Evolutionary conservation across 805 yeast species (phyloP).

Genomic region (Suhomyces kilbournensis): DNA sequence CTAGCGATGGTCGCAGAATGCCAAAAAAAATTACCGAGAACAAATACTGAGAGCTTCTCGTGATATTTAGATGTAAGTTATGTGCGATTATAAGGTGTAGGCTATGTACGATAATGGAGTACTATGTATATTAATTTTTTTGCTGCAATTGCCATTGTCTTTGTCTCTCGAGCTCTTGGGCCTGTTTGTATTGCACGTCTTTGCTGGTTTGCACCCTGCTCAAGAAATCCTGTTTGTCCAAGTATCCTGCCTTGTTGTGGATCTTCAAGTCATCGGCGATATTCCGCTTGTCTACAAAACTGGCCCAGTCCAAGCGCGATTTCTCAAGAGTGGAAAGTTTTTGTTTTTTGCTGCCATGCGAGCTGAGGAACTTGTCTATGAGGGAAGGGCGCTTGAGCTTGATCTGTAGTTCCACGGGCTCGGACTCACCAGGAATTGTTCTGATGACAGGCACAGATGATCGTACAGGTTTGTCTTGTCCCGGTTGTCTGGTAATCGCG

Average conservation of each 20-base stretch:
- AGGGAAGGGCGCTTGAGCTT: conserved; percentile 73
- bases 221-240: conserved; percentile 89
- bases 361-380: conserved; percentile 69
- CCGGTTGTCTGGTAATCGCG: conserved; percentile 20
- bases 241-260: conserved; percentile 85
- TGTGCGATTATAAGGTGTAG: too few species aligned
- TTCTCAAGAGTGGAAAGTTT: conserved; percentile 91
- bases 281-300: conserved; percentile 83
- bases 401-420: conserved; percentile 43
- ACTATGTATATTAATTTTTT: not conserved
- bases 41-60: not conserved
- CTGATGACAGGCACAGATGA: conserved; percentile 36
- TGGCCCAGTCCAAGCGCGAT: conserved; percentile 91
- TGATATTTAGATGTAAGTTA: not conserved
- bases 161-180: conserved; percentile 30
- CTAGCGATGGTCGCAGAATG: not conserved
- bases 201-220: conserved; percentile 63
- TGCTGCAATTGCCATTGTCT: conserved; percentile 13
- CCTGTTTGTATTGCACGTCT: conserved; percentile 49
- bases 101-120: not conserved
- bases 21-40: not conserved
- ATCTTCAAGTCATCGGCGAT: conserved; percentile 76
- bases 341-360: conserved; percentile 57
- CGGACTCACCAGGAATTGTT: conserved; percentile 26
- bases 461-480: conserved; percentile 11